Base-by-base conservation (phyloP, 2,329 filamentous ascomycete genomes). In the Penicillium italicum region DNA sequence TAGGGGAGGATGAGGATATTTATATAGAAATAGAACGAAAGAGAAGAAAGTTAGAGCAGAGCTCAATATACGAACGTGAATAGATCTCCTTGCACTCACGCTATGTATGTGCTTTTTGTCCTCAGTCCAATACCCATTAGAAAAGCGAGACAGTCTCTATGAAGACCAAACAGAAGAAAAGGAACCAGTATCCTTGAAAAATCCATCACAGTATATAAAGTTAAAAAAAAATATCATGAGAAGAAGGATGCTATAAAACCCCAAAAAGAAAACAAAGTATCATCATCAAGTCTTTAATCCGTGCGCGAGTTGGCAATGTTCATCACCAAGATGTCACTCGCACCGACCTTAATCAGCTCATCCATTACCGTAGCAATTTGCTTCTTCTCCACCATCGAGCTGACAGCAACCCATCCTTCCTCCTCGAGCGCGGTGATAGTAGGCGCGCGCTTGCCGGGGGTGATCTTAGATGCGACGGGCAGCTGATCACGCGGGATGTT, bases 321-420 rank as follows among this genome's bases (percentile, higher is more conserved):
- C 51, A 92, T 80, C 22, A 96, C 89, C 66, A 97, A 74, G 60
- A 97, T 91, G 73, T 97, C 92, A 50, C 85, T 85, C 1, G 91
- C 92, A 2, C 91, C 91, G 28, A 88, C 82, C 67, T 82, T 84
- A 31, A 82, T 85, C 69, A 96, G 73, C 65, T 90, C 82, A 72
- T 97, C 92, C 92, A 97, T 97, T 36, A 89, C 89, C 7, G 84
- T 79, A 2, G 91, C 91, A 68, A 96, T 88, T 67, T 83, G 83
- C 78, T 90, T 93, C 79, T 90, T 90, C 79, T 91, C 86, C 7
- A 96, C 92, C 93, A 97, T 97, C 47, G 87, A 86, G 70, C 86
- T 90, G 60, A 97, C 88, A n/a, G 93, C 92, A 34, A 97, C 91
- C 93, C 93, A 97, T 51, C 87, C 89, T 53, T 90, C 85, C 69